A percentile compares a stretch with the other conserved stretches of the same genome.
phyloP scores from a whole-genome alignment of 164 flowering plant genomes.

The Amborella trichopoda region DNA sequence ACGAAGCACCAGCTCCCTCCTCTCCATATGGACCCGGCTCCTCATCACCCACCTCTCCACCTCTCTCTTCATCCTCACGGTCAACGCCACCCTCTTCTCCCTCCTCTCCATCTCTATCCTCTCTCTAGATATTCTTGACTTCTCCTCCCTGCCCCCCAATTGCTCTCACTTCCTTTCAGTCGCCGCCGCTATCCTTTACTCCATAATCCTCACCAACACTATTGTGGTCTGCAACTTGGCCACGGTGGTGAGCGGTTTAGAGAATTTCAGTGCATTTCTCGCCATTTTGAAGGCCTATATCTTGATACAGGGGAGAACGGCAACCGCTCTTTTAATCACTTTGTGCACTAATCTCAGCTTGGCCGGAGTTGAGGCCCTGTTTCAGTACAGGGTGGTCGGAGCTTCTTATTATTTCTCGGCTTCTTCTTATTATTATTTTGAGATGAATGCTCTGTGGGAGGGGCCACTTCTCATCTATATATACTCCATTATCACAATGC shows the following conservation, averaged over 20 bases:
- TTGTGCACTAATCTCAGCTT: slow-evolving; percentile 28
- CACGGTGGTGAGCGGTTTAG: slow-evolving; percentile 28
- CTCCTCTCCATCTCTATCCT: slow-evolving; percentile 18
- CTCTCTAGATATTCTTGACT: slow-evolving; percentile 5
- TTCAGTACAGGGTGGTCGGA: slow-evolving; percentile 27
- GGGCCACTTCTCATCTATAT: slow-evolving; percentile 40
- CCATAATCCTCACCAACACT: slow-evolving; percentile 15
- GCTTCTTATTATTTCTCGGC: slow-evolving; percentile 1
- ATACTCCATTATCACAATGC: slow-evolving; percentile 33
- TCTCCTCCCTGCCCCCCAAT: slow-evolving; percentile 8
- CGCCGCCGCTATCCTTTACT: slow-evolving; percentile 14
- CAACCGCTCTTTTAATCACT: slow-evolving; percentile 32
- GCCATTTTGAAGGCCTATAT: slow-evolving; percentile 38
- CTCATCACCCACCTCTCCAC: slow-evolving; percentile 25
- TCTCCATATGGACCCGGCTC: slow-evolving; percentile 5
- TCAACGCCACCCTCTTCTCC: slow-evolving; percentile 16
- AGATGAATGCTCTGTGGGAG: slow-evolving; percentile 24
- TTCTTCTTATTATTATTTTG: slow-evolving; percentile 2
- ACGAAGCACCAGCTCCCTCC: slow-evolving; percentile 3
- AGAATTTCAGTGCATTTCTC: slow-evolving; percentile 14
- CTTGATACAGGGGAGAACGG: slow-evolving; percentile 24
- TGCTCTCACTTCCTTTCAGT: slow-evolving; percentile 6
- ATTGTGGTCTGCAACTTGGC: slow-evolving; percentile 29
- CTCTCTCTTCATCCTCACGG: slow-evolving; percentile 15
- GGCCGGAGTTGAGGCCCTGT: slow-evolving; percentile 42